Evolutionary conservation across 1,284 basidiomycete genomes (phyloP).

Genomic region (Ceratobasidium theobromae): DNA sequence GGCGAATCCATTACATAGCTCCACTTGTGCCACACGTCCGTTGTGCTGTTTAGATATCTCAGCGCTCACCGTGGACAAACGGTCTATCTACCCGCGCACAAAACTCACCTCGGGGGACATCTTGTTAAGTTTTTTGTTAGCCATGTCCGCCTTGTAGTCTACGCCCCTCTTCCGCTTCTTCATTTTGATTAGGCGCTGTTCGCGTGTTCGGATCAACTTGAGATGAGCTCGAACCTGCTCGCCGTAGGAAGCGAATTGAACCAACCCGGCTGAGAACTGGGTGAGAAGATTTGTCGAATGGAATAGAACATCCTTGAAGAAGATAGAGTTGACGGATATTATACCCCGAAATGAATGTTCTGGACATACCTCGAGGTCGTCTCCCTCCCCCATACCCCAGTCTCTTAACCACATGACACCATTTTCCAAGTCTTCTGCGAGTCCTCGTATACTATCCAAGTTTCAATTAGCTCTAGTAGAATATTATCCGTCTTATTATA

Average conservation of each 20-base stretch:
- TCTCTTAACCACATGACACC: constrained; percentile 72
- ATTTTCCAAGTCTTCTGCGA: constrained; percentile 65
- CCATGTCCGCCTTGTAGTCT: constrained; percentile 73
- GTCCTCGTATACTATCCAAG: too few species aligned
- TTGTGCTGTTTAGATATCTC: constrained; percentile 59
- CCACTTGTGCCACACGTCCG: constrained; percentile 74
- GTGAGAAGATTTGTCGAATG: constrained; percentile 71
- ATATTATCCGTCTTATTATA: neutral
- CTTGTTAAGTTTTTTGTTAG: constrained; percentile 86
- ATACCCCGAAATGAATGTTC: constrained; percentile 15
- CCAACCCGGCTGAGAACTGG: constrained; percentile 69
- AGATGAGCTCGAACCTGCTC: constrained; percentile 71
- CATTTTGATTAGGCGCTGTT: constrained; percentile 81
- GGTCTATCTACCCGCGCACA: neutral
- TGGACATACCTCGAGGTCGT: constrained; percentile 74
- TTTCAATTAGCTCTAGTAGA: constrained; percentile 49
- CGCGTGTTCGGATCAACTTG: constrained; percentile 78
- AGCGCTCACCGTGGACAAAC: neutral
- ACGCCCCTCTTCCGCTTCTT: constrained; percentile 60
- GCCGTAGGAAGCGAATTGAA: constrained; percentile 74
- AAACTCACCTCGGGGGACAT: constrained; percentile 71
- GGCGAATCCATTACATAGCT: constrained; percentile 69
- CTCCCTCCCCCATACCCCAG: constrained; percentile 86
- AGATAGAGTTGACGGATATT: constrained; percentile 24
- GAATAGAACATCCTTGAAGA: constrained; percentile 73